phyloP scores from a whole-genome alignment of 257 asterid species.

The Salvia miltiorrhiza region DNA sequence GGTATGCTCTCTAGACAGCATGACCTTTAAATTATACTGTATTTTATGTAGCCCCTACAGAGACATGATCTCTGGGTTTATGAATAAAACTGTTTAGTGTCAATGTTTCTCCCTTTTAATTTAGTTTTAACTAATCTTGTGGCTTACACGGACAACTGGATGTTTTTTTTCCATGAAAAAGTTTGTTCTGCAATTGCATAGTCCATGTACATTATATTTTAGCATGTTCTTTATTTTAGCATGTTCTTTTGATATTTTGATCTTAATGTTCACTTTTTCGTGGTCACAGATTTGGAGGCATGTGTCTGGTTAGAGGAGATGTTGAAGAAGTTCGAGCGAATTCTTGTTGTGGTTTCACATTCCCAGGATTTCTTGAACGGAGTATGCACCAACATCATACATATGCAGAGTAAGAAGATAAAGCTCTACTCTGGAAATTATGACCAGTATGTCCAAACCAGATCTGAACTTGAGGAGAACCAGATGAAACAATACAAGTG shows the following conservation, averaged over 20 bases:
- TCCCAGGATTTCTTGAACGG: slow-evolving; percentile 98
- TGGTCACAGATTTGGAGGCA: slow-evolving; percentile 77
- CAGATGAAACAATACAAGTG: slow-evolving; percentile 97
- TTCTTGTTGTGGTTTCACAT: slow-evolving; percentile 94
- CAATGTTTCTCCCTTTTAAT: background rate
- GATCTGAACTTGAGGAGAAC: slow-evolving; percentile 91
- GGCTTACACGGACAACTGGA: too few species aligned
- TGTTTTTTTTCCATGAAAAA: too few species aligned
- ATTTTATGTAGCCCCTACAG: too few species aligned
- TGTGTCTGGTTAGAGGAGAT: slow-evolving; percentile 98
- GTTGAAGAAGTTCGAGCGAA: slow-evolving; percentile 79
- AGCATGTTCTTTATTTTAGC: background rate
- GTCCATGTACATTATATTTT: background rate
- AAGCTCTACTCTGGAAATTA: slow-evolving; percentile 83
- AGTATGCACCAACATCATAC: slow-evolving; percentile 95
- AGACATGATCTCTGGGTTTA: background rate
- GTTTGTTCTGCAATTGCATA: background rate
- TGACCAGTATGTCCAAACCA: slow-evolving; percentile 92
- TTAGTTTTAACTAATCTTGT: background rate
- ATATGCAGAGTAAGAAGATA: slow-evolving; percentile 84
- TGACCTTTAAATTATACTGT: background rate
- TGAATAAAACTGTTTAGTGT: background rate
- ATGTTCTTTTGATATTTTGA: background rate
- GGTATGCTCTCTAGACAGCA: slow-evolving; percentile 38
- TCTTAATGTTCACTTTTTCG: background rate